Conservation (phyloP, 352 stramenopile species). For the Pythium rishiriense region DNA sequence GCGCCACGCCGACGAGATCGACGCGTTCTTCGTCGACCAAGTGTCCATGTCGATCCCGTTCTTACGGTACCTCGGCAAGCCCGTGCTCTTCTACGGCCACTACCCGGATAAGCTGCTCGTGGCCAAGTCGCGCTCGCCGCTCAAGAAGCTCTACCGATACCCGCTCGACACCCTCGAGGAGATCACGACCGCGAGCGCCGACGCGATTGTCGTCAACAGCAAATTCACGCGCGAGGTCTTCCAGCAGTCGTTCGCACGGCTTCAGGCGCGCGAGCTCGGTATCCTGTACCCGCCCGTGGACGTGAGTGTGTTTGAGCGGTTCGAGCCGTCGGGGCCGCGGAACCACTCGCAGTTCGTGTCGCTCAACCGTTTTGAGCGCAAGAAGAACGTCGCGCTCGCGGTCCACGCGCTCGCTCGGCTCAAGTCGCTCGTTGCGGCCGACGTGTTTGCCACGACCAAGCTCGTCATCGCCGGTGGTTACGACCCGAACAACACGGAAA, state of each 20-base stretch:
- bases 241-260: slow-evolving; percentile 78
- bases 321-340: slow-evolving; percentile 34
- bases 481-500: slow-evolving; percentile 95
- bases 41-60: slow-evolving; percentile 81
- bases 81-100: slow-evolving; percentile 98
- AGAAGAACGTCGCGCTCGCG: slow-evolving; percentile 96
- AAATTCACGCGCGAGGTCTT: slow-evolving; percentile 94
- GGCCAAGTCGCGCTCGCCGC: slow-evolving; percentile 46
- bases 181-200: slow-evolving; percentile 82
- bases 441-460: slow-evolving; percentile 54
- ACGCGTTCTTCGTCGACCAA: slow-evolving; percentile 84
- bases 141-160: slow-evolving; percentile 89
- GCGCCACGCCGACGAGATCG: slow-evolving; percentile 44
- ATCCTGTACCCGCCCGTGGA: slow-evolving; percentile 96
- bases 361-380: slow-evolving; percentile 98
- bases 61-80: slow-evolving; percentile 65
- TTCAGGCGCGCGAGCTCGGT: slow-evolving; percentile 58
- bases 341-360: slow-evolving; percentile 89
- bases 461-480: slow-evolving; percentile 96
- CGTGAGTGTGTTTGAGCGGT: slow-evolving; percentile 61
- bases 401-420: slow-evolving; percentile 80
- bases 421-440: slow-evolving; percentile 35
- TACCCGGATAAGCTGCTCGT: slow-evolving; percentile 98
- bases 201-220: slow-evolving; percentile 96
- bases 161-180: slow-evolving; percentile 95